A percentile compares a stretch with the other conserved stretches of the same genome.
These are phyloP conservation scores for Alternaria gansuensis DNA, from an alignment of 2,329 filamentous ascomycete genomes.

Conservation along the genomic window DNA sequence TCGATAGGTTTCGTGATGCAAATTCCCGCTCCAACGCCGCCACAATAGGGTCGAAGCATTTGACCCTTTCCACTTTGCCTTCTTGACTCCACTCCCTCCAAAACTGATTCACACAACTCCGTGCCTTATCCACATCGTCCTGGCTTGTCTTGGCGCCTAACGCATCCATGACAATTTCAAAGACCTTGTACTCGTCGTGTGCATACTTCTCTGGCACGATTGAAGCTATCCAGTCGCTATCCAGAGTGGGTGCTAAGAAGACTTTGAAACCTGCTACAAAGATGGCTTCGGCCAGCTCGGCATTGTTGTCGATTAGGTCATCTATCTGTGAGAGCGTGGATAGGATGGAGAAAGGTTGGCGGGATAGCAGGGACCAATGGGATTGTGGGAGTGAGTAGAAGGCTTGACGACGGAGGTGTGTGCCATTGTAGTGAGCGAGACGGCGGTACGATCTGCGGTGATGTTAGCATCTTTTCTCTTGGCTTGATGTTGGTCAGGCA, in stretches of 20 bases:
- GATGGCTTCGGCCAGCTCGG: conserved; percentile 81
- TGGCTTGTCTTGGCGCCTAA: conserved; percentile 77
- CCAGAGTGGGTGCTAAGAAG: conserved; percentile 45
- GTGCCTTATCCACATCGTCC: conserved; percentile 85
- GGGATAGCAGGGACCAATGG: conserved; percentile 84
- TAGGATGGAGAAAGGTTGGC: conserved; percentile 82
- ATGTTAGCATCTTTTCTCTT: conserved; percentile 5
- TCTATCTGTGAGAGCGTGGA: conserved; percentile 82
- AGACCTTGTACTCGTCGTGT: conserved; percentile 42
- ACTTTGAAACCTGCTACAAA: conserved; percentile 59
- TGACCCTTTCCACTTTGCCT: conserved; percentile 76
- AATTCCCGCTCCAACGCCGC: conserved; percentile 61
- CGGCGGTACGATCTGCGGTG: conserved; percentile 78
- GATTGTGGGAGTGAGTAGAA: conserved; percentile 88
- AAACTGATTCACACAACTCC: conserved; percentile 91
- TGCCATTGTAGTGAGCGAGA: conserved; percentile 86
- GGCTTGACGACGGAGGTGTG: conserved; percentile 86
- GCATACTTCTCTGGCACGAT: conserved; percentile 44
- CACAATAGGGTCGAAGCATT: conserved; percentile 79
- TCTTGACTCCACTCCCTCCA: conserved; percentile 93
- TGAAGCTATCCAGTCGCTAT: conserved; percentile 47
- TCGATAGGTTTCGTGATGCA: conserved; percentile 46
- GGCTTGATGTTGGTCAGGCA: neutral
- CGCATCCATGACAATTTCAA: conserved; percentile 62
- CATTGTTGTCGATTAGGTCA: conserved; percentile 87